A percentile compares a stretch with the other conserved stretches of the same genome.
Evolutionary conservation across 257 asterid genomes (phyloP).

Genomic region (Solanum stenotomum): DNA sequence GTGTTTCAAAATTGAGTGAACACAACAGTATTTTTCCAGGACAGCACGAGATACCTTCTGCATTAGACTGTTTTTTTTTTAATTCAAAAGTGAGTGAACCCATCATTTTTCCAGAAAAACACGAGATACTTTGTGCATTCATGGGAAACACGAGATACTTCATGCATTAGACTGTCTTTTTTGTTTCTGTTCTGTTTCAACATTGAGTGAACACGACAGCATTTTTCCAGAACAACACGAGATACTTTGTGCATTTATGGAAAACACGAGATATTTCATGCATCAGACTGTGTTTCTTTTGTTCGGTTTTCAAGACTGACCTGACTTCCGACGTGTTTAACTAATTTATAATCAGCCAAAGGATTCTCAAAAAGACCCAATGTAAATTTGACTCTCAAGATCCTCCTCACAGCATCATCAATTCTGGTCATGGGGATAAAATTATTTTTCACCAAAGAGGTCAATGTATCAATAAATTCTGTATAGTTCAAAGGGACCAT

Average conservation of each 20-base stretch:
- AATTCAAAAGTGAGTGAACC: not conserved
- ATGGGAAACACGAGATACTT: not conserved
- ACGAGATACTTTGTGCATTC: not conserved
- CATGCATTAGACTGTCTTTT: not conserved
- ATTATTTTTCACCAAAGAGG: constrained; percentile 27
- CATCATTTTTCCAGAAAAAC: not conserved
- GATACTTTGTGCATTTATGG: not conserved
- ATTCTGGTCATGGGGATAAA: constrained; percentile 43
- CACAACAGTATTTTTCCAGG: not conserved
- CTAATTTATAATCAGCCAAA: constrained; percentile 29
- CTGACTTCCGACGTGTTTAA: constrained; percentile 38
- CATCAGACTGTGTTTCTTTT: not conserved
- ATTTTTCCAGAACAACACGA: not conserved
- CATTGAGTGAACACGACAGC: too few relatives aligned
- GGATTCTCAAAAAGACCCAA: constrained; percentile 63
- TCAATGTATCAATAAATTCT: constrained; percentile 20
- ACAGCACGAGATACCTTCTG: not conserved
- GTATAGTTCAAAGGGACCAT: constrained; percentile 37
- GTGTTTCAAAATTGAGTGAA: not conserved
- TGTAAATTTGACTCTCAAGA: constrained; percentile 45
- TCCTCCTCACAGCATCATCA: constrained; percentile 55
- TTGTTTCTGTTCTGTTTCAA: not conserved
- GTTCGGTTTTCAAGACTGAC: not conserved
- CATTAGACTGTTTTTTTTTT: not conserved
- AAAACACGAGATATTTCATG: not conserved